Percentiles rank a stretch among this genome's conserved stretches.
Conservation (phyloP, 2,329 filamentous ascomycete species). For the Parafenestella ontariensis region DNA sequence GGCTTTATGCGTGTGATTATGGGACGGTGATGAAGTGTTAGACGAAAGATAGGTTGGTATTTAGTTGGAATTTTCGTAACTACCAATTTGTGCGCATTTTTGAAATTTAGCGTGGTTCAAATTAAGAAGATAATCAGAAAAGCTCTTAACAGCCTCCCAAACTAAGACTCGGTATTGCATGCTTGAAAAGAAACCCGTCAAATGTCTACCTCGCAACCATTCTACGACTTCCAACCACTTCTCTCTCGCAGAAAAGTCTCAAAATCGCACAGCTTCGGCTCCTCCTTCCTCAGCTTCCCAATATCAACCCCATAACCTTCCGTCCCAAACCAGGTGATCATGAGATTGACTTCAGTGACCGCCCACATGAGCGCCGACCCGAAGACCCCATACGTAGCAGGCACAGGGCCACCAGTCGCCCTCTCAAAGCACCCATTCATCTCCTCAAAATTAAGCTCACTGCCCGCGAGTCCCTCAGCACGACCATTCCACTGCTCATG, state of each 20-base stretch:
- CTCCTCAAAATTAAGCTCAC: conserved; percentile 58
- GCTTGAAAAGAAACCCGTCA: background rate
- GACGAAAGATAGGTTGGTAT: background rate
- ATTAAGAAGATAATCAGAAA: background rate
- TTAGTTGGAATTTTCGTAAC: too few species aligned
- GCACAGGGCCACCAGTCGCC: conserved; percentile 54
- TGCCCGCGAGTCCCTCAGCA: conserved; percentile 60
- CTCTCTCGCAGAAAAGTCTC: conserved; percentile 57
- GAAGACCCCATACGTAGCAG: conserved; percentile 53
- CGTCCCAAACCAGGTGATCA: conserved; percentile 61
- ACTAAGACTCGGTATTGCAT: background rate
- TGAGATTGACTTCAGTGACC: conserved; percentile 54
- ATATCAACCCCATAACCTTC: conserved; percentile 59
- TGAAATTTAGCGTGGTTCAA: background rate
- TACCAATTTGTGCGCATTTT: too few species aligned
- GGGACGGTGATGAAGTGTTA: background rate
- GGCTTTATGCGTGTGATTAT: background rate
- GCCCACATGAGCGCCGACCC: conserved; percentile 50
- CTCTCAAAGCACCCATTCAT: conserved; percentile 56
- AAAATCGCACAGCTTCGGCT: conserved; percentile 58
- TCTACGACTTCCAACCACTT: conserved; percentile 50
- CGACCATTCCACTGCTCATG: conserved; percentile 54
- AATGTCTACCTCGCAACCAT: conserved; percentile 13
- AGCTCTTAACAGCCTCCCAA: background rate
- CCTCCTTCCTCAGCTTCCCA: conserved; percentile 48